A percentile compares a stretch with the other conserved stretches of the same genome.
Evolutionary conservation across 108 stramenopile genomes (phyloP).

Genomic region (Licmophora abbreviata): DNA sequence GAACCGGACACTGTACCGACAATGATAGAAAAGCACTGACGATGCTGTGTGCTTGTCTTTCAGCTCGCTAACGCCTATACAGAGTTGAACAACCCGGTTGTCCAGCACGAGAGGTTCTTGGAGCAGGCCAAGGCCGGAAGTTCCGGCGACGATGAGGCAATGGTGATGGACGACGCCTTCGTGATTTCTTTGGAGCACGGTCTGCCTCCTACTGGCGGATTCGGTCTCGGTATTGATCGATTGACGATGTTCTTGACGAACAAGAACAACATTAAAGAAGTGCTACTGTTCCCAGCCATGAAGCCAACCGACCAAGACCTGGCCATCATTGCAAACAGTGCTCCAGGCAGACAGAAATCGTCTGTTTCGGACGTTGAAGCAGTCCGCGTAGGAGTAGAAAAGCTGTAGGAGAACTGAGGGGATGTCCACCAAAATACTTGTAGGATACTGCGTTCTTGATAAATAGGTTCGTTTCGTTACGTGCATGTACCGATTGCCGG

Average conservation of each 20-base stretch:
- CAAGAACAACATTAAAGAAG: slow-evolving; percentile 99
- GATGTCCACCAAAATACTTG: no score
- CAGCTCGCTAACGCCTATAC: slow-evolving; percentile 99
- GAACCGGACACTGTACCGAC: not conserved
- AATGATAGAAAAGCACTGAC: not conserved
- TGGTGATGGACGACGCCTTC: slow-evolving; percentile 96
- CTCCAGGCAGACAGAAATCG: slow-evolving; percentile 38
- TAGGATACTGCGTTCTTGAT: no score
- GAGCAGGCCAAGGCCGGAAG: slow-evolving; percentile 92
- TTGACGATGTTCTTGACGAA: slow-evolving; percentile 99
- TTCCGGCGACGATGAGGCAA: slow-evolving; percentile 98
- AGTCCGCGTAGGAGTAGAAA: not conserved
- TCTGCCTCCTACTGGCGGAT: slow-evolving; percentile 98
- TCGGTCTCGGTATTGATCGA: slow-evolving; percentile 98
- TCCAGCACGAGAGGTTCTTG: slow-evolving; percentile 91
- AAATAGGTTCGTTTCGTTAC: no score
- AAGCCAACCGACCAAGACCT: slow-evolving; percentile 92
- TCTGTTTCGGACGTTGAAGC: not conserved
- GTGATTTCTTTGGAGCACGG: slow-evolving; percentile 96
- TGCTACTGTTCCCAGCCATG: slow-evolving; percentile 99
- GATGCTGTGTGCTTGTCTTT: not conserved
- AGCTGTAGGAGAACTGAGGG: not conserved
- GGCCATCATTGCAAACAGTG: slow-evolving; percentile 45
- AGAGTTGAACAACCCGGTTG: slow-evolving; percentile 98
- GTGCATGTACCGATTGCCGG: no score